Evolutionary conservation across 805 yeast species (phyloP), one percentile per base, ranked within the genome.

Genomic region (Myxozyma udenii): DNA sequence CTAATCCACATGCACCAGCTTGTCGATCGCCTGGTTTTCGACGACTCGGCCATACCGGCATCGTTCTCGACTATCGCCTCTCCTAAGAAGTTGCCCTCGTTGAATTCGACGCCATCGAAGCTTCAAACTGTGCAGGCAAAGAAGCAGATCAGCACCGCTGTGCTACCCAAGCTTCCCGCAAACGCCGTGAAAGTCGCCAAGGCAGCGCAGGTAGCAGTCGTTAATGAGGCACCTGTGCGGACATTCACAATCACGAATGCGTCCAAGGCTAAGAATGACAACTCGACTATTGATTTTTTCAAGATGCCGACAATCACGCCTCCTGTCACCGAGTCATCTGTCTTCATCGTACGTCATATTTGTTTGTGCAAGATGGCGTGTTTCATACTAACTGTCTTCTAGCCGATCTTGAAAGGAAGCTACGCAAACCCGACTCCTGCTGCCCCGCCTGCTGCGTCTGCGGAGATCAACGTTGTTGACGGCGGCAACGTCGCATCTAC

Each of bases 211-310:
- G n/a, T n/a, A n/a, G n/a, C n/a, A n/a, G n/a, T n/a, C n/a, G n/a
- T n/a, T n/a, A n/a, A n/a, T n/a, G n/a, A n/a, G n/a, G n/a, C n/a
- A n/a, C n/a, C 39, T 23, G 14, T 25, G 14, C 35, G 25, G 25
- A 12, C 37, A 35, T 18, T 55, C 19, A 33, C 25, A 4, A 48
- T 66, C 1, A 48, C 66, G 2, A 42, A 63, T 1, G 46, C 46
- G 1, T 36, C 49, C 23, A 38, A 35, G 23, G 69, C 72, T 41
- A 67, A 67, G 60, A 65, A 63, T 36, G 72, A 69, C 52, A 49
- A 45, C 22, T 66, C 72, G 18, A 64, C 66, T 23, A 69, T 71
- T 37, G 74, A 71, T 54, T 71, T 46, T 45, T 69, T 61, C 57
- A 57, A 57, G 44, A 50, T 69, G 48, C 72, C 71, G 12, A 46